Evolutionary conservation across 2,329 filamentous ascomycete genomes (phyloP).

Genomic region (Kalmusia sp.): DNA sequence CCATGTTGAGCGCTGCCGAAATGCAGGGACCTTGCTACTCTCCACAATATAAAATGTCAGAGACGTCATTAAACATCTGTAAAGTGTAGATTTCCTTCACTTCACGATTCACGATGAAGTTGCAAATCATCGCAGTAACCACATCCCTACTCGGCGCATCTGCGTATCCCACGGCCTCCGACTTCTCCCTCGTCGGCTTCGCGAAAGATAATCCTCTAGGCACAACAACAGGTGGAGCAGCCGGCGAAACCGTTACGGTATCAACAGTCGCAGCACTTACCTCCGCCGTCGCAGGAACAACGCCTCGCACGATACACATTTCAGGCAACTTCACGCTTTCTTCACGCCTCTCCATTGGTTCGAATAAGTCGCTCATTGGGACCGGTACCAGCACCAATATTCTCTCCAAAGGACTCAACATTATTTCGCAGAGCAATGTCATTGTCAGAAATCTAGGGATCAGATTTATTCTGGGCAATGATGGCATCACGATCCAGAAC

Average conservation of each 20-base stretch:
- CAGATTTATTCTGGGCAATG: slow-evolving; percentile 63
- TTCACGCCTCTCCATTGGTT: slow-evolving; percentile 52
- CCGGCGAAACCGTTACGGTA: slow-evolving; percentile 37
- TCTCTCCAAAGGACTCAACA: slow-evolving; percentile 58
- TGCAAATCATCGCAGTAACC: neutral
- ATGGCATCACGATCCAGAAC: slow-evolving; percentile 66
- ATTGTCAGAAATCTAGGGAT: slow-evolving; percentile 70
- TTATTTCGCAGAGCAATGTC: slow-evolving; percentile 63
- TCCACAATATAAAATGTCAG: neutral
- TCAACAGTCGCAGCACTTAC: slow-evolving; percentile 32
- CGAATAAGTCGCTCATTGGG: slow-evolving; percentile 52
- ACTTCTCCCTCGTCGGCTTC: slow-evolving; percentile 40
- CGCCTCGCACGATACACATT: slow-evolving; percentile 48
- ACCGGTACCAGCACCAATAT: slow-evolving; percentile 51
- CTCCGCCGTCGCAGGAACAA: slow-evolving; percentile 32
- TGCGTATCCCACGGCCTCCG: slow-evolving; percentile 23
- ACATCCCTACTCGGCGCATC: slow-evolving; percentile 18
- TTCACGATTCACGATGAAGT: neutral
- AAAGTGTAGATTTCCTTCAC: neutral
- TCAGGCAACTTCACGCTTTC: slow-evolving; percentile 53
- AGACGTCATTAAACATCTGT: neutral
- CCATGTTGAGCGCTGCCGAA: neutral
- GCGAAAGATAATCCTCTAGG: slow-evolving; percentile 44
- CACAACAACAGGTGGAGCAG: slow-evolving; percentile 39
- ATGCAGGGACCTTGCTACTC: neutral